Evolutionary conservation across 352 stramenopile genomes (phyloP), one percentile per base, ranked within the genome.

Genomic region (Globisporangium viniferum): DNA sequence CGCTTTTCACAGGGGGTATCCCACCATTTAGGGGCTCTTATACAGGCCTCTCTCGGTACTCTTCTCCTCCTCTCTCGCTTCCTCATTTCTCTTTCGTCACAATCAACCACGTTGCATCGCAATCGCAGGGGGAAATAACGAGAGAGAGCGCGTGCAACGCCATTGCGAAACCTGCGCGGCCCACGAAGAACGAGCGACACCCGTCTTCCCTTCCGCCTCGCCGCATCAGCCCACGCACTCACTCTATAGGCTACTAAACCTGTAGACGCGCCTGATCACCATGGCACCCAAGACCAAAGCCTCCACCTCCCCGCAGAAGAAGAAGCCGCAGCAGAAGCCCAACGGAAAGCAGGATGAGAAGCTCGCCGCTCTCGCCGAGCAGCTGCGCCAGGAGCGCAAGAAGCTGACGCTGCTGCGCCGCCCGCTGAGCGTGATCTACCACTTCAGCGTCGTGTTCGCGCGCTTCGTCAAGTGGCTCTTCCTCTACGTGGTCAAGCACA

Each of bases 371-470:
- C 72, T 89, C 55, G 76, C 84, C 0, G 87, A 92, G 69, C 66
- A 80, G 75, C 71, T 94, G 59, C 88, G 85, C 5, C 72, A 74
- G 33, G 82, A 94, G 73, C 86, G 86, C 73, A 92, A 94, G 78
- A 91, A 89, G 64, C 77, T 96, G 62, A 95, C 89, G 73, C 76
- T 96, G 9, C 75, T 96, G 46, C 87, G 88, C 22, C 84, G 85
- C 27, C 89, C 89, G n/a, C 58, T 93, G 3, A 77, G 75, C 64
- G 78, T 86, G 62, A 70, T 95, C 33, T 93, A 89, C 74, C 89
- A 96, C 78, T 96, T 96, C 67, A 62, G 82, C 70, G 77, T 92
- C 68, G 83, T 96, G 46, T 67, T 94, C 33, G 71, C 72, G 72
- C 82, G 80, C 67, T 96, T 96, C 73, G 49, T 83, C 62, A 79